A percentile compares a stretch with the other conserved stretches of the same genome.
Conservation (phyloP, 345 rosid species). For the Fremontodendron californicum region DNA sequence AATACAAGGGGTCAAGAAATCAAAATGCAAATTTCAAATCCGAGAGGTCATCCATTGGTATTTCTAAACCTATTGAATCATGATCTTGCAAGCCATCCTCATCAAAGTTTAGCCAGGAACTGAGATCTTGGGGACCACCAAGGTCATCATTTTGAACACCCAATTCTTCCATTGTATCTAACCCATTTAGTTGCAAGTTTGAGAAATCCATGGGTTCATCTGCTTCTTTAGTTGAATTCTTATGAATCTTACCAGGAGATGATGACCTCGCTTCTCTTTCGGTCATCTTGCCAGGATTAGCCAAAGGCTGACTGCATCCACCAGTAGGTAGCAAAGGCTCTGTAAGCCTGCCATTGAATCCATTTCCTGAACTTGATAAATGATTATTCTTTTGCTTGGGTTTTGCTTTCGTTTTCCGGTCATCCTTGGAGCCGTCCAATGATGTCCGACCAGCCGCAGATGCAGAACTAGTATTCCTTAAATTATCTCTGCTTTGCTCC, state of each 20-base stretch:
- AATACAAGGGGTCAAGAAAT: background rate
- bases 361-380: conserved; percentile 28
- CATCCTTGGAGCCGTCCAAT: conserved; percentile 18
- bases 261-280: conserved; percentile 13
- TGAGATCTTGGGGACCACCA: conserved; percentile 50
- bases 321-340: conserved; percentile 20
- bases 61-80: conserved; percentile 69
- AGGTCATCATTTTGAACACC: conserved; percentile 32
- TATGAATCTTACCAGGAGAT: conserved; percentile 12
- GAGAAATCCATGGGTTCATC: conserved; percentile 51
- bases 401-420: conserved; percentile 50
- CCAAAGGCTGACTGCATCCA: conserved; percentile 16
- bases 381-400: conserved; percentile 57
- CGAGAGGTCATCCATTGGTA: conserved; percentile 92
- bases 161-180: conserved; percentile 50
- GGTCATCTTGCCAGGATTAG: conserved; percentile 13
- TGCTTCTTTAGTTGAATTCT: conserved; percentile 31
- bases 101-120: conserved; percentile 57
- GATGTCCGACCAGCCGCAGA: conserved; percentile 25
- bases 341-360: conserved; percentile 18
- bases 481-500: conserved; percentile 36
- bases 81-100: conserved; percentile 71
- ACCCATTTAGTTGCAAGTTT: conserved; percentile 45
- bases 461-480: conserved; percentile 21
- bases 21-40: conserved; percentile 35